These are phyloP conservation scores for Annulohypoxylon stygium DNA, from an alignment of 495 filamentous ascomycete species.

Conservation along the genomic window DNA sequence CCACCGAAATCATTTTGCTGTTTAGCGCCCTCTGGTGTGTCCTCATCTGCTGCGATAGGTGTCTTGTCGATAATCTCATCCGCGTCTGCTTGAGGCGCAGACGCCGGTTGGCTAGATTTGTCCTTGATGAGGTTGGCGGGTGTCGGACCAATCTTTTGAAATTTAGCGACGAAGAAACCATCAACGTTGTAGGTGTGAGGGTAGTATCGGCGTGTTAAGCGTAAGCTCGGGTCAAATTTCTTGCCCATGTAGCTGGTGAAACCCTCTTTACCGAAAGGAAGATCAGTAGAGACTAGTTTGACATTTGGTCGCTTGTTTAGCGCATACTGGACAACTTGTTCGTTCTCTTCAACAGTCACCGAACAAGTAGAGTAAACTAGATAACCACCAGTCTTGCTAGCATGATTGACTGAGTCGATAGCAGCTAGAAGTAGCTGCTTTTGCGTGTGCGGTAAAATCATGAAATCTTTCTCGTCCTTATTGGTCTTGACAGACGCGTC, in stretches of 20 bases:
- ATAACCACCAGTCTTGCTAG: conserved; percentile 89
- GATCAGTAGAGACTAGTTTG: conserved; percentile 89
- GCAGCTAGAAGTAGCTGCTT: conserved; percentile 93
- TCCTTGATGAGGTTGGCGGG: conserved; percentile 67
- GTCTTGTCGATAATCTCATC: conserved; percentile 64
- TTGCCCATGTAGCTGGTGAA: conserved; percentile 91
- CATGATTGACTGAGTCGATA: conserved; percentile 92
- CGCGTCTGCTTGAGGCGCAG: conserved; percentile 41
- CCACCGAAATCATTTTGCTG: conserved; percentile 77
- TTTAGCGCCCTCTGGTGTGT: conserved; percentile 37
- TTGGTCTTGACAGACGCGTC: conserved; percentile 96
- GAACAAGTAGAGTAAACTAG: conserved; percentile 90
- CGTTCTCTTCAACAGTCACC: conserved; percentile 93
- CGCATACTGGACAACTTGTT: conserved; percentile 92
- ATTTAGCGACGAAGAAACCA: conserved; percentile 97
- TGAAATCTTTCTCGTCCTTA: conserved; percentile 94
- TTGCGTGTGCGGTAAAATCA: conserved; percentile 90
- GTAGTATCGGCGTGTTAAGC: conserved; percentile 89
- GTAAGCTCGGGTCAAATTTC: conserved; percentile 86
- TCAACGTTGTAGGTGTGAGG: conserved; percentile 97
- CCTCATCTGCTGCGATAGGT: conserved; percentile 62
- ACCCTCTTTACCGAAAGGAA: conserved; percentile 92
- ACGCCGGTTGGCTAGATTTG: conserved; percentile 46
- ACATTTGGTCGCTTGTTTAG: conserved; percentile 92
- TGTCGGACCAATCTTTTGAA: conserved; percentile 89